Evolutionary conservation across 192 early-diverging fungal species (phyloP).

Genomic region (Obelidium mucronatum): DNA sequence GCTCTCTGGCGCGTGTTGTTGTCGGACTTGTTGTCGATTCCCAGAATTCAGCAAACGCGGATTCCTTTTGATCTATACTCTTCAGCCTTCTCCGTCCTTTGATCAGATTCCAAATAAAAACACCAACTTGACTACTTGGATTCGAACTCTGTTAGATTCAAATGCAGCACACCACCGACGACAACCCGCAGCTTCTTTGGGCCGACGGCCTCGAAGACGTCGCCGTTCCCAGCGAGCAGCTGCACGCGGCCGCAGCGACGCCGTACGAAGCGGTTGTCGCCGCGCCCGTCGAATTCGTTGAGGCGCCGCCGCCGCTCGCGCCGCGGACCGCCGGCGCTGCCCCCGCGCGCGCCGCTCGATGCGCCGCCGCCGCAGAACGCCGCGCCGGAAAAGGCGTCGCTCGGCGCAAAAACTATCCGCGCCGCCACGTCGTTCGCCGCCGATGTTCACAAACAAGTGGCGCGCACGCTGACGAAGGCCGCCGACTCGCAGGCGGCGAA

Average conservation of each 20-base stretch:
- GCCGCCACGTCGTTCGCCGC: background rate
- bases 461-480: background rate
- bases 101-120: no score
- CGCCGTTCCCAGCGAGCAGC: background rate
- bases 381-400: background rate
- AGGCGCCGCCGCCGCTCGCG: background rate
- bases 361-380: background rate
- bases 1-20: no score
- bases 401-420: background rate
- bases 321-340: background rate
- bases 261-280: background rate
- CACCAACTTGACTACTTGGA: no score
- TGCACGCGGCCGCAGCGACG: background rate
- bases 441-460: background rate
- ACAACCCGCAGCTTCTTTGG: background rate
- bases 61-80: no score
- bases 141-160: no score
- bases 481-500: background rate
- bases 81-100: no score
- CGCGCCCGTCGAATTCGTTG: background rate
- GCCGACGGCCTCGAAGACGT: background rate
- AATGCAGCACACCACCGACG: no score
- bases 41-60: no score
- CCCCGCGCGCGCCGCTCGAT: background rate
- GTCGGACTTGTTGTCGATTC: no score